Conservation (phyloP, 2,329 filamentous ascomycete species). For the Zasmidium citrigriseum region DNA sequence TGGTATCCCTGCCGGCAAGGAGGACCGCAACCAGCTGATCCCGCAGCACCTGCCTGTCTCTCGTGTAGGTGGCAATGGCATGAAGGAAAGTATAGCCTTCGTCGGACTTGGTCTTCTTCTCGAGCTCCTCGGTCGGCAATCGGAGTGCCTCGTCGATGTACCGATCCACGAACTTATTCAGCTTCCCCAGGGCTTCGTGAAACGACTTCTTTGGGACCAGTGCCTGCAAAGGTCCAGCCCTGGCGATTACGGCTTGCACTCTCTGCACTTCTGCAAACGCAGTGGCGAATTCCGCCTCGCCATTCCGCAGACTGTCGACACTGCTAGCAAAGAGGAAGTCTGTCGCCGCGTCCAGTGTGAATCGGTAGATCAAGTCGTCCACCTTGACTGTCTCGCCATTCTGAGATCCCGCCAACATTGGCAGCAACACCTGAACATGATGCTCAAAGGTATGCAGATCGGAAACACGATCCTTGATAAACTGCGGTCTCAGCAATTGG, state of each 20-base stretch:
- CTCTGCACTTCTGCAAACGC: constrained; percentile 80
- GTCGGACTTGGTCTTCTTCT: constrained; percentile 70
- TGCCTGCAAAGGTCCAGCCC: constrained; percentile 63
- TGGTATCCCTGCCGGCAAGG: constrained; percentile 85
- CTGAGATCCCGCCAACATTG: constrained; percentile 52
- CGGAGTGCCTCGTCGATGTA: constrained; percentile 75
- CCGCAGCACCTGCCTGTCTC: constrained; percentile 66
- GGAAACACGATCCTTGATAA: constrained; percentile 79
- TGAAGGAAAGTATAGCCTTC: constrained; percentile 81
- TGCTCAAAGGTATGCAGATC: constrained; percentile 80
- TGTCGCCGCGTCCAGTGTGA: constrained; percentile 81
- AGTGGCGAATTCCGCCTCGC: constrained; percentile 69
- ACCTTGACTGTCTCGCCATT: constrained; percentile 64
- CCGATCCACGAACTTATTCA: constrained; percentile 74
- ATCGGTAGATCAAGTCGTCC: constrained; percentile 77
- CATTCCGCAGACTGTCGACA: constrained; percentile 62
- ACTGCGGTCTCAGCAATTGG: constrained; percentile 82
- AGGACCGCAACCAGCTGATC: constrained; percentile 84
- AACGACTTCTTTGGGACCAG: constrained; percentile 68
- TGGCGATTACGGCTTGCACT: constrained; percentile 67
- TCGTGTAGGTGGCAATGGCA: constrained; percentile 78
- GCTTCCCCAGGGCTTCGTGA: constrained; percentile 62
- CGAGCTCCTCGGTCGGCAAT: constrained; percentile 70
- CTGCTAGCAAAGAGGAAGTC: constrained; percentile 82
- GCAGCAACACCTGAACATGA: constrained; percentile 74